Evolutionary conservation across 805 yeast genomes (phyloP), one percentile per base, ranked within the genome.

Genomic region (Wilhelminamyces savonicus): DNA sequence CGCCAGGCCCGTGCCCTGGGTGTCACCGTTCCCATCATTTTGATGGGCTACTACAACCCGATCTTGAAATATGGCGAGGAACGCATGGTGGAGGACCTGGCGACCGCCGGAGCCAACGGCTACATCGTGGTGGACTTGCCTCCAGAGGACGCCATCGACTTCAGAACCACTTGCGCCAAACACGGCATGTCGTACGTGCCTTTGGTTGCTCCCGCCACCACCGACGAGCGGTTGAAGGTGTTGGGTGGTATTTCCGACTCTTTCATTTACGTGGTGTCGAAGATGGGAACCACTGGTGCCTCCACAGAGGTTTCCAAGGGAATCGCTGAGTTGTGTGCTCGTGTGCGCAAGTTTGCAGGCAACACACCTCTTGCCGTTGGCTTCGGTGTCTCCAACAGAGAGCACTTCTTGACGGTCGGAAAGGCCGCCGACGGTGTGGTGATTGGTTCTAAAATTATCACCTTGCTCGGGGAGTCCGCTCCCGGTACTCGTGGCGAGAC

Each of bases 21-120:
- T 34, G 85, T 92, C 32, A 76, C 83, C 23, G 75, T 88, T 13
- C 99, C 99, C 13, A 73, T 92, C 33, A 69, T 92, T 26, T 71
- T 92, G 31, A 92, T 92, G 99, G 99, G 99, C 36, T 92, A 92
- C 71, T 92, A 86, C 65, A 92, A 92, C 61, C 99, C 99, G 11
- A 77, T 92, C 41, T 56, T 85, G 53, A 79, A 73, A 42, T 90
- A 81, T 53, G 98, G 97, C 31, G 98, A 92, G 62, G 80, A 80
- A 46, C 69, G 76, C 55, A 69, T 92, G 64, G 76, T 87, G 39
- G 62, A 68, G 38, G 95, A 82, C 39, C 72, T 94, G n/a, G 76
- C 78, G 30, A 69, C 63, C 15, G 95, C 88, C 1, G 98, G 98
- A 40, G 98, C 87, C 28, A 87, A 85, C 51, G 99, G 97, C 15